Percentiles rank a stretch among this genome's conserved stretches.
These are phyloP conservation scores for Diaporthe velutina DNA, from an alignment of 2,329 filamentous ascomycete species.

Conservation along the genomic window DNA sequence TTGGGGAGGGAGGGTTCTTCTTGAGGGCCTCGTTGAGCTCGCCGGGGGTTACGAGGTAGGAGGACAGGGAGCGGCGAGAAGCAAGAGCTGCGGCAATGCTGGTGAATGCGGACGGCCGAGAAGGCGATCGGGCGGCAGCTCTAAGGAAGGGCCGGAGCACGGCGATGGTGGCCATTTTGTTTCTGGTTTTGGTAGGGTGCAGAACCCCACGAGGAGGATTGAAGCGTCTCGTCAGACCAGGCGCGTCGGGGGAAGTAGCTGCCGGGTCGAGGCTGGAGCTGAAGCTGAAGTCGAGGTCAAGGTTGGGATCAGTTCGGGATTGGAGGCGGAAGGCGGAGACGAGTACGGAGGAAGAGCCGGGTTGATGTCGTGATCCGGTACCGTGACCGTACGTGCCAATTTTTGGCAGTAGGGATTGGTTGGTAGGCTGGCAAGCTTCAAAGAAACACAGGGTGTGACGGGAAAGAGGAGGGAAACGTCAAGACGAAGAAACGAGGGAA, in stretches of 20 bases:
- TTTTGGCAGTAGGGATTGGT: neutral
- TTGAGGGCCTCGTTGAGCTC: conserved; percentile 86
- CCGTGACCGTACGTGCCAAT: neutral
- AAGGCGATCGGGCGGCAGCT: conserved; percentile 43
- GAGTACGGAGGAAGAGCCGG: conserved; percentile 8
- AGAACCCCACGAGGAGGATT: neutral
- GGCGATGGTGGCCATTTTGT: conserved; percentile 57
- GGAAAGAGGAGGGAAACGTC: neutral
- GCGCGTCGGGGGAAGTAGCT: neutral
- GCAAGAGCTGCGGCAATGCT: conserved; percentile 39
- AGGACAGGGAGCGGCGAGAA: conserved; percentile 72
- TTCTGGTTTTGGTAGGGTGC: conserved; percentile 34
- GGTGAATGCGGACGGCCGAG: conserved; percentile 39
- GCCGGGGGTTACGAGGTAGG: conserved; percentile 87
- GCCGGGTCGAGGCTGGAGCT: neutral
- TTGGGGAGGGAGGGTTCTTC: conserved; percentile 82
- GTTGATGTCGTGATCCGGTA: conserved; percentile 34
- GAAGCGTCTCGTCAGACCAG: neutral
- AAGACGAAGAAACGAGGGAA: neutral
- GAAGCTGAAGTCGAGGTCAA: neutral
- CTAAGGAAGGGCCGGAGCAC: conserved; percentile 57
- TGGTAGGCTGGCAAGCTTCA: neutral
- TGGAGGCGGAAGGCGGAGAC: neutral
- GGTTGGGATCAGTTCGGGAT: neutral
- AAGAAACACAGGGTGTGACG: neutral